Base-by-base conservation (phyloP, 2,329 filamentous ascomycete species). In the Penicillium sp. region DNA sequence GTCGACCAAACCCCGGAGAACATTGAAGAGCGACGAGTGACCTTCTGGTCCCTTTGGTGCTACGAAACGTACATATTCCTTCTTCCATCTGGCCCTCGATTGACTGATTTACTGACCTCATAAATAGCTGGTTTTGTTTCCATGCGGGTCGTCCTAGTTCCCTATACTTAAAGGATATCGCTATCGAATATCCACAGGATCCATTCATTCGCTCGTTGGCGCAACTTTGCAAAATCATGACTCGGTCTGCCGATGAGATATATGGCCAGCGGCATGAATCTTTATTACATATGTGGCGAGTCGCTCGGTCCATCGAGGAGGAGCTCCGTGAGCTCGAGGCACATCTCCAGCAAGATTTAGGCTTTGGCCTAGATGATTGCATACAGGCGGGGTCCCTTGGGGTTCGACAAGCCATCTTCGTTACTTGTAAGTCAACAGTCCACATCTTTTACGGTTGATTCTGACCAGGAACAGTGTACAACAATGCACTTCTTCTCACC, bases 81-180 rank as follows among this genome's bases (percentile, higher is more conserved):
- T 11, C 19, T 16, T 35, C 13, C 9, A 19, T n/a, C 46, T 45
- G 23, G 47, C 32, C 14, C 46, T 53, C 46, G 56, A 27, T n/a
- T 11, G 3, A 14, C 9, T n/a, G 8, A 19, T 11, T 39, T 3
- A 7, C 40, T 50, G 30, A 54, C 34, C 3, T 32, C 2, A 32
- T 35, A 9, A 16, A 30, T 18, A 78, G 76, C 5, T 78, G 76
- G 75, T 70, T 72, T 29, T 77, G 74, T 47, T 76, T 78, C 46
- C 73, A 75, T 14, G 58, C 74, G 0, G 76, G 76, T 1, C 70
- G 76, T 10, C 76, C 76, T 2, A 74, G 67, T 42, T 74, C 74
- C 0, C 60, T 78, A 2, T 70, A 69, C 0, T 60, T 72, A 10
- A 69, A 71, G 18, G 74, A 76, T 9, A 60, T 72, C 9, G 65